Percentiles rank a stretch among this genome's conserved stretches.
These are phyloP conservation scores for Zalaria obscura DNA, from an alignment of 2,329 filamentous ascomycete species.

Conservation along the genomic window DNA sequence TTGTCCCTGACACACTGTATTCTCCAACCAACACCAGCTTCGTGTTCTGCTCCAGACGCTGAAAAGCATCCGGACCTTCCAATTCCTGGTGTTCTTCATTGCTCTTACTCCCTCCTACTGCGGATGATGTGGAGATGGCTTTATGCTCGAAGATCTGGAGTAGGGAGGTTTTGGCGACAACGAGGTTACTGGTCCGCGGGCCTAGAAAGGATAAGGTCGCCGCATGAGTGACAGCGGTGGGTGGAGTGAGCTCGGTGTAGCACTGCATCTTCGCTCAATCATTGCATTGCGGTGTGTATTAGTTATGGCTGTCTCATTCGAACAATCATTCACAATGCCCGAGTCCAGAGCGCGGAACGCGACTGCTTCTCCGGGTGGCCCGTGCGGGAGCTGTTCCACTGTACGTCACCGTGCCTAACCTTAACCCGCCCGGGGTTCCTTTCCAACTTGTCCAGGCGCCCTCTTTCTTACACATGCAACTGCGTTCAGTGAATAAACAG, in stretches of 20 bases:
- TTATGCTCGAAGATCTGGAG: constrained; percentile 79
- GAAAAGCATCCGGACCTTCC: constrained; percentile 2
- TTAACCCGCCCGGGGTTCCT: too few species aligned
- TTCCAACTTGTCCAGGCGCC: too few species aligned
- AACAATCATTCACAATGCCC: neutral
- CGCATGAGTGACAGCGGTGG: constrained; percentile 85
- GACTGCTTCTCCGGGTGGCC: too few species aligned
- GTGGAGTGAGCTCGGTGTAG: constrained; percentile 89
- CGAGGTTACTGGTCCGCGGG: constrained; percentile 63
- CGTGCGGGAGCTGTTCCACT: too few species aligned
- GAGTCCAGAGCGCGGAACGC: neutral
- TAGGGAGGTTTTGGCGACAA: constrained; percentile 83
- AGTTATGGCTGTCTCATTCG: too few species aligned
- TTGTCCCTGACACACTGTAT: constrained; percentile 67
- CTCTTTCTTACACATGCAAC: too few species aligned
- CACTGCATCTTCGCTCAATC: constrained; percentile 58
- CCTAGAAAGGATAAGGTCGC: constrained; percentile 65
- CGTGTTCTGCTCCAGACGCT: constrained; percentile 30
- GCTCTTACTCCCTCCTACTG: constrained; percentile 10
- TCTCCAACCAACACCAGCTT: constrained; percentile 79
- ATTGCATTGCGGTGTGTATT: neutral
- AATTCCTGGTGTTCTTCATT: constrained; percentile 5
- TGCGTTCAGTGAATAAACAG: too few species aligned
- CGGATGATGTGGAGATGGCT: constrained; percentile 48
- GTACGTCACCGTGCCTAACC: too few species aligned